phyloP scores from a whole-genome alignment of 1,284 basidiomycete species.

The Ceratobasidium sp. region DNA sequence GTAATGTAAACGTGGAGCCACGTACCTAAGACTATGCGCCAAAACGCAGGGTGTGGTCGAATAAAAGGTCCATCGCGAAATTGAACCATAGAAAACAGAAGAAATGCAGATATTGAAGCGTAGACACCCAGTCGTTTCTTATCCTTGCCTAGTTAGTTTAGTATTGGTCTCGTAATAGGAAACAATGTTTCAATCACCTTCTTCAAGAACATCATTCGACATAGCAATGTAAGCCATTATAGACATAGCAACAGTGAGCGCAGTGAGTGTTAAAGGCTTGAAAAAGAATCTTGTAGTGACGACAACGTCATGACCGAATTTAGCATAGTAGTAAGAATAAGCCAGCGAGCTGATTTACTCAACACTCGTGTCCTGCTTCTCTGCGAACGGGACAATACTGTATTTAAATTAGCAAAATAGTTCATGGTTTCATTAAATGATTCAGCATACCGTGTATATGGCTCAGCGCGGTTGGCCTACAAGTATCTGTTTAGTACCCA shows the following conservation, averaged over 20 bases:
- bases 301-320: slow-evolving; percentile 16
- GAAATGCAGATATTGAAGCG: slow-evolving; percentile 63
- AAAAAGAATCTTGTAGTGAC: slow-evolving; percentile 77
- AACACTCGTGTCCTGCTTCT: slow-evolving; percentile 79
- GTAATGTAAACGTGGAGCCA: background rate
- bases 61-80: slow-evolving; percentile 86
- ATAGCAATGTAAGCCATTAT: slow-evolving; percentile 80
- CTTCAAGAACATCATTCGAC: slow-evolving; percentile 78
- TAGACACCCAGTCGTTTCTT: slow-evolving; percentile 81
- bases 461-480: slow-evolving; percentile 80
- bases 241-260: slow-evolving; percentile 70
- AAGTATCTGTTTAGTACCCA: background rate
- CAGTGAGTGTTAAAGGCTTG: slow-evolving; percentile 79
- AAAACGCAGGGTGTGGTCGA: slow-evolving; percentile 68
- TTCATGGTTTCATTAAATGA: background rate
- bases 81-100: slow-evolving; percentile 80
- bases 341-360: slow-evolving; percentile 63
- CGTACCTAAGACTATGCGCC: slow-evolving; percentile 46
- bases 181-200: slow-evolving; percentile 55
- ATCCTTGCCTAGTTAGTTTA: slow-evolving; percentile 59
- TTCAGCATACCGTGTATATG: slow-evolving; percentile 67
- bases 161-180: background rate
- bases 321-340: background rate
- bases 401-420: background rate
- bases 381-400: slow-evolving; percentile 77